Evolutionary conservation across 2,329 filamentous ascomycete genomes (phyloP).

Genomic region (Pseudocercospora macadamiae): DNA sequence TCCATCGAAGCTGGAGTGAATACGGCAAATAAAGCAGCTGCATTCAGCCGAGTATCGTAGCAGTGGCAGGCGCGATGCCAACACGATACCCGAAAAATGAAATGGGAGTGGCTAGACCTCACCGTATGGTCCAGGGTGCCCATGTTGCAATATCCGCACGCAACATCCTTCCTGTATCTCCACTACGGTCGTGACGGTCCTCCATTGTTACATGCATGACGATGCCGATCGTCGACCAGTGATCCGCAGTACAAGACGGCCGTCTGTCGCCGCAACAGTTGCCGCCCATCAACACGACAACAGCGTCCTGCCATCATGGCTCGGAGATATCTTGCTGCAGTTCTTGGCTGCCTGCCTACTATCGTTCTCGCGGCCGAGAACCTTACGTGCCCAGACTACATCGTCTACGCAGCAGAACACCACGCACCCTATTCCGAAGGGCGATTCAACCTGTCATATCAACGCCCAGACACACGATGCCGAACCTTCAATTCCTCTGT

Average conservation of each 20-base stretch:
- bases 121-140: neutral
- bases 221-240: constrained; percentile 8
- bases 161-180: neutral
- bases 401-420: constrained; percentile 43
- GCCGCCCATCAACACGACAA: neutral
- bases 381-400: constrained; percentile 44
- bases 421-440: constrained; percentile 51
- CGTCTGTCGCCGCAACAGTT: neutral
- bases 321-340: constrained; percentile 12
- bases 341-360: constrained; percentile 5
- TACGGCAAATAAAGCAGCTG: neutral
- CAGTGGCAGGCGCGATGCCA: neutral
- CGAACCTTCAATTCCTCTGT: constrained; percentile 51
- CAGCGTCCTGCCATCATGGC: constrained; percentile 16
- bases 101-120: neutral
- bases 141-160: constrained; percentile 1
- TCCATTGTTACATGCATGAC: constrained; percentile 7
- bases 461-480: constrained; percentile 48
- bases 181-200: neutral
- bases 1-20: too few relatives aligned
- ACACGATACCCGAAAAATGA: neutral
- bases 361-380: constrained; percentile 20
- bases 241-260: neutral
- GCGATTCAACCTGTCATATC: constrained; percentile 49
- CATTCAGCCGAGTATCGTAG: neutral